Evolutionary conservation across 176 grass and related monocot species (phyloP), one percentile per base, ranked within the genome.

Genomic region (Musa beccarii): DNA sequence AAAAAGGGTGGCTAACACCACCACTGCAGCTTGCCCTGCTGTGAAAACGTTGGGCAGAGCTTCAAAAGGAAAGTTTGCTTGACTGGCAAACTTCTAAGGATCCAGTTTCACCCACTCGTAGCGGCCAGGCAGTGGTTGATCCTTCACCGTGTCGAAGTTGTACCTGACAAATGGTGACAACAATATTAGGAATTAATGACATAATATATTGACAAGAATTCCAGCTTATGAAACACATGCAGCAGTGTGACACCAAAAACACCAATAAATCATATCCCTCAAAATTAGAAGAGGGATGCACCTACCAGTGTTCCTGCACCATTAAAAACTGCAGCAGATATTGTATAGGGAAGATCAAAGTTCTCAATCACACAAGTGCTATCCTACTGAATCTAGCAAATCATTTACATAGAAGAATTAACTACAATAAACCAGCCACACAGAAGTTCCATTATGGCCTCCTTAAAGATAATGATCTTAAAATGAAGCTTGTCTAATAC

Each of bases 81-180:
- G 20, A n/a, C 13, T 1, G 52, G 53, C 49, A 17, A 54, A 67
- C 22, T 23, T 65, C 59, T 62, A 73, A 51, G 75, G 49, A 11
- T 86, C 69, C 79, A 79, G 34, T 70, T 86, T 82, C 79, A 78
- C 29, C 84, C 84, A 86, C 75, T 82, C 75, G 75, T 82, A 86
- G 52, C 84, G 84, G 69, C 84, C 84, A 2, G 79, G 84, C 16
- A 86, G 68, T 22, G 84, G 84, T 69, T 75, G 59, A 56, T 86
- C 84, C 9, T 72, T 82, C 61, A 82, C 84, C 14, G 76, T 67
- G 70, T 86, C 84, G 74, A 79, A 86, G 75, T 86, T 86, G 75
- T 86, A 86, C 61, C 84, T 86, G 65, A 53, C 34, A 68, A 20
- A 78, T 26, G 22, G 72, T 65, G 14, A 54, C 22, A 53, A 17